Evolutionary conservation across 164 flowering plant genomes (phyloP), one percentile per base, ranked within the genome.

Genomic region (Echeveria elegans): DNA sequence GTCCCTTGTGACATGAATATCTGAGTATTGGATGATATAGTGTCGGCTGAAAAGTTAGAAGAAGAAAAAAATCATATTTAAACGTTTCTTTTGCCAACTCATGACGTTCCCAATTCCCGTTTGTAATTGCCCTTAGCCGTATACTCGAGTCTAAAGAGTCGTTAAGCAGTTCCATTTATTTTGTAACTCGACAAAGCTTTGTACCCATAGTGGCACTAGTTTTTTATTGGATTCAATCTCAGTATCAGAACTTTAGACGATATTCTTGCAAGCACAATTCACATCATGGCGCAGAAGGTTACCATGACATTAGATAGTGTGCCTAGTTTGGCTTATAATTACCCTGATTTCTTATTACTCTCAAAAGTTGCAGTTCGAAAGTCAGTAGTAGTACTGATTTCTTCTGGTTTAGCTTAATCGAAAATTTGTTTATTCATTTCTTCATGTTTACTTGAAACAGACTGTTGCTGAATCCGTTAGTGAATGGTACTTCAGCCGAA

Each of bases 381-480:
- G 10, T 8, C 7, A 3, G 37, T 12, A 43, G 47, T 48, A n/a
- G 24, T 48, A n/a, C 53, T 48, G 23, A 19, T 48, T 48, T 48
- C 23, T 19, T 4, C 53, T 48, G n/a, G 24, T 48, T 48, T 60
- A 60, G n/a, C n/a, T n/a, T n/a, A n/a, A n/a, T n/a, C n/a, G n/a
- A n/a, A n/a, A n/a, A n/a, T n/a, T n/a, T n/a, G n/a, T n/a, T n/a
- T n/a, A n/a, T n/a, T n/a, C n/a, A 65, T 23, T 60, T 45, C 47
- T 11, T 3, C n/a, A n/a, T n/a, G n/a, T 66, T 63, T 32, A 67
- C 28, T 23, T 75, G 56, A 31, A 68, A 48, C 84, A 92, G 95
- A 89, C 93, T 6, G 82, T 92, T 79, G 95, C 95, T 61, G 91
- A 85, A 64, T 72, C 90, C 31, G 95, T 89, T 2, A 89, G 88